These are phyloP conservation scores for Dactylonectria estremocensis DNA, from an alignment of 2,329 filamentous ascomycete genomes.

Conservation along the genomic window DNA sequence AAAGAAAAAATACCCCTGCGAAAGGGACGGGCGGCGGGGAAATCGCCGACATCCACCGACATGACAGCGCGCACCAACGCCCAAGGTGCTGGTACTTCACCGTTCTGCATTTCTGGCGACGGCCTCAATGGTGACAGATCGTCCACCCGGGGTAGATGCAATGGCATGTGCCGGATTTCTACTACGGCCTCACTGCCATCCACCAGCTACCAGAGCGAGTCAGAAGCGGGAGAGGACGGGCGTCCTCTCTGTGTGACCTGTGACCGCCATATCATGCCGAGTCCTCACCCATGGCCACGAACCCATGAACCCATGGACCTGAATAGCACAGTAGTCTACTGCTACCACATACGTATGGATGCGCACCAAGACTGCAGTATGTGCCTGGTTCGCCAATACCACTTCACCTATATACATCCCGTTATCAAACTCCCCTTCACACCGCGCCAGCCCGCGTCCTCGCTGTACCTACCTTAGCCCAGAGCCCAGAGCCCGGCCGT, in stretches of 20 bases:
- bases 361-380: background rate
- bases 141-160: no score
- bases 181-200: no score
- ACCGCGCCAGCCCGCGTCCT: background rate
- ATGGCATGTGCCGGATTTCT: no score
- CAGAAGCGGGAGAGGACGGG: no score
- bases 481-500: background rate
- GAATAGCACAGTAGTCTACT: no score
- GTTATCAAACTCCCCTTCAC: no score
- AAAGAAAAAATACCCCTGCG: background rate
- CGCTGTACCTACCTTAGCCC: constrained; percentile 9
- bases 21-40: background rate
- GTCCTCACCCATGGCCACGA: background rate
- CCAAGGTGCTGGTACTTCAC: background rate
- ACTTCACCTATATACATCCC: background rate
- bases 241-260: background rate
- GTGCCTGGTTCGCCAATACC: background rate
- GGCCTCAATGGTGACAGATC: background rate
- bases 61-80: no score
- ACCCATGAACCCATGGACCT: background rate
- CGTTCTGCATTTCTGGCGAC: background rate
- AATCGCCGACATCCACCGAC: background rate
- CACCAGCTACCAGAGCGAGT: no score
- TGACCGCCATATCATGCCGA: background rate
- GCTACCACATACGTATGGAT: no score